Evolutionary conservation across 73 alveolate species (phyloP), one percentile per base, ranked within the genome.

Genomic region (Uronychia setigera): DNA sequence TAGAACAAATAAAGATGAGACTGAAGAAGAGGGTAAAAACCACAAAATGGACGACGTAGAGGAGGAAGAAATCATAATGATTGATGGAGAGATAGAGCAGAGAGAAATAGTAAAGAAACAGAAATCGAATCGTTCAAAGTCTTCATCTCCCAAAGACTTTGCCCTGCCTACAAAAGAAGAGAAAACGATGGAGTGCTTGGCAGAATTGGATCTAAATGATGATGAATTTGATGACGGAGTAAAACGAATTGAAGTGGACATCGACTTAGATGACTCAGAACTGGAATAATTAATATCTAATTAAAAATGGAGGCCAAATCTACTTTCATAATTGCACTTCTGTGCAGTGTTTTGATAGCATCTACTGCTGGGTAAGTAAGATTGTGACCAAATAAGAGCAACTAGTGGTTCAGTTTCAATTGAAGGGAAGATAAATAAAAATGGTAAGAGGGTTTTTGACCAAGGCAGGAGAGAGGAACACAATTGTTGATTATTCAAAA

Each of bases 401-500:
- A n/a, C n/a, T n/a, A n/a, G n/a, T n/a, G n/a, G n/a, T n/a, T n/a
- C n/a, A 46, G 67, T 46, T 19, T 5, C 19, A 19, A 19, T 46
- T 5, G 67, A 46, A 19, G 67, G 67, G n/a, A 46, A 46, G 19
- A 46, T 46, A 5, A 46, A 19, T 19, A 46, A 19, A 46, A 19
- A 11, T 46, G 67, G 67, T 46, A 46, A 11, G 67, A 5, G n/a
- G 5, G 19, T 5, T 5, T 19, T 46, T 46, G 19, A 11, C 67
- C 67, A 5, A n/a, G n/a, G n/a, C 67, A 46, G 67, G 67, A 46
- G 67, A 46, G 67, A 5, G 67, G 67, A 46, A 46, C 67, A 46
- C 67, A 11, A 19, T 19, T 11, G 67, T 46, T 11, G 67, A 46
- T 19, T 46, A 11, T 19, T 46, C 67, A 19, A 46, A 46, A 46